Conservation (phyloP, 2,329 filamentous ascomycete genomes). For the Tolypocladium sp. region DNA sequence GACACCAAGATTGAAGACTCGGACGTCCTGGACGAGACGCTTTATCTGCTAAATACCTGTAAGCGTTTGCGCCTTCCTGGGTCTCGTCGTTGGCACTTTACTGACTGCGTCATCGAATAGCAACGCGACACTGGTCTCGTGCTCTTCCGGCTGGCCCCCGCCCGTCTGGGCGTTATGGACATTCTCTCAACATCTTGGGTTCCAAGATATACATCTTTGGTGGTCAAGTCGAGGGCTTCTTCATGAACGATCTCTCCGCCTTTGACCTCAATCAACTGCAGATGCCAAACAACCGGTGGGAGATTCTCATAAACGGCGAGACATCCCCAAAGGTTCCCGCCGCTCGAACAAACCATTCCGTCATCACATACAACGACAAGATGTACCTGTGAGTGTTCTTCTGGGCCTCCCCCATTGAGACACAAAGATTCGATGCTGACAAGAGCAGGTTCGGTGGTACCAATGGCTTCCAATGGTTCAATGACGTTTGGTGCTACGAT, state of each 20-base stretch:
- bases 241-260: slow-evolving; percentile 93
- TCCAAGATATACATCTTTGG: slow-evolving; percentile 98
- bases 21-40: slow-evolving; percentile 85
- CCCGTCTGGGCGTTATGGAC: slow-evolving; percentile 86
- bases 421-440: neutral
- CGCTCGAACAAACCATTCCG: slow-evolving; percentile 86
- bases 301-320: slow-evolving; percentile 67
- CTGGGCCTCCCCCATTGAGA: neutral
- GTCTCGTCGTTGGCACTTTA: neutral
- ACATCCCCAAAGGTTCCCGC: slow-evolving; percentile 57
- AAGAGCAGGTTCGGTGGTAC: slow-evolving; percentile 80
- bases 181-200: slow-evolving; percentile 90
- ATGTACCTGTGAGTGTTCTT: slow-evolving; percentile 68
- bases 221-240: slow-evolving; percentile 92
- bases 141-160: slow-evolving; percentile 79
- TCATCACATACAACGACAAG: slow-evolving; percentile 87
- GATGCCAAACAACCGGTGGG: slow-evolving; percentile 86
- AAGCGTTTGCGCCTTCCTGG: slow-evolving; percentile 29
- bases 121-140: slow-evolving; percentile 95
- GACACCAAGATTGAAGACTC: slow-evolving; percentile 95
- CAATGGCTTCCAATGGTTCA: slow-evolving; percentile 95
- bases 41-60: slow-evolving; percentile 98
- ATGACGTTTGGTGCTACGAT: slow-evolving; percentile 97
- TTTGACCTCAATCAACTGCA: slow-evolving; percentile 95
- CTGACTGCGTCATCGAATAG: slow-evolving; percentile 34